Conservation (phyloP, 495 filamentous ascomycete genomes). For the Aspergillus carlsbadensis region DNA sequence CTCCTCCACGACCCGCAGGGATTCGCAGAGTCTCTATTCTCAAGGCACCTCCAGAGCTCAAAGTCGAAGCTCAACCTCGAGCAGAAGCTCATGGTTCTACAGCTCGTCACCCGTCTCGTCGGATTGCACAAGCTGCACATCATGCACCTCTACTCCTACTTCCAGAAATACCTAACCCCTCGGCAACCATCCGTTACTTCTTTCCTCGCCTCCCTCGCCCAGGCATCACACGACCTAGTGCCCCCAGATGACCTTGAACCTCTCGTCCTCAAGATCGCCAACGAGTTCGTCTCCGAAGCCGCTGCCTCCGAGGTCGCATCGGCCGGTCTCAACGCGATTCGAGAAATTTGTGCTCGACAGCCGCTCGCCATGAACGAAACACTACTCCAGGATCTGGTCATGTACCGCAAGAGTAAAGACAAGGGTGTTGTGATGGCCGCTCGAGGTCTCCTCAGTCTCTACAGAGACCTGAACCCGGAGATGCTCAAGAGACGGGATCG, state of each 20-base stretch:
- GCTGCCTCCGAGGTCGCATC: slow-evolving; percentile 87
- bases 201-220: slow-evolving; percentile 89
- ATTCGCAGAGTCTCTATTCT: slow-evolving; percentile 87
- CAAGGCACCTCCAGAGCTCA: slow-evolving; percentile 82
- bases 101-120: slow-evolving; percentile 85
- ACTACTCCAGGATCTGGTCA: slow-evolving; percentile 90
- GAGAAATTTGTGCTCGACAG: slow-evolving; percentile 89
- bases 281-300: slow-evolving; percentile 96
- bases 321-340: slow-evolving; percentile 90
- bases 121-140: slow-evolving; percentile 89
- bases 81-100: slow-evolving; percentile 81
- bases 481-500: slow-evolving; percentile 88
- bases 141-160: slow-evolving; percentile 82
- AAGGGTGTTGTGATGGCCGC: slow-evolving; percentile 98
- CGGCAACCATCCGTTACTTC: slow-evolving; percentile 91
- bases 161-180: slow-evolving; percentile 81
- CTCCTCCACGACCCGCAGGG: slow-evolving; percentile 93
- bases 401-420: slow-evolving; percentile 96
- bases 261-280: slow-evolving; percentile 90
- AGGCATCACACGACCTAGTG: slow-evolving; percentile 86
- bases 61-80: slow-evolving; percentile 89
- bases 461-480: slow-evolving; percentile 83
- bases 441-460: slow-evolving; percentile 84
- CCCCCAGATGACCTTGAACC: slow-evolving; percentile 93
- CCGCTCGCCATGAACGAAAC: slow-evolving; percentile 95